A percentile compares a stretch with the other conserved stretches of the same genome.
These are phyloP conservation scores for Paramecium caudatum DNA, from an alignment of 73 alveolate species.

Conservation along the genomic window DNA sequence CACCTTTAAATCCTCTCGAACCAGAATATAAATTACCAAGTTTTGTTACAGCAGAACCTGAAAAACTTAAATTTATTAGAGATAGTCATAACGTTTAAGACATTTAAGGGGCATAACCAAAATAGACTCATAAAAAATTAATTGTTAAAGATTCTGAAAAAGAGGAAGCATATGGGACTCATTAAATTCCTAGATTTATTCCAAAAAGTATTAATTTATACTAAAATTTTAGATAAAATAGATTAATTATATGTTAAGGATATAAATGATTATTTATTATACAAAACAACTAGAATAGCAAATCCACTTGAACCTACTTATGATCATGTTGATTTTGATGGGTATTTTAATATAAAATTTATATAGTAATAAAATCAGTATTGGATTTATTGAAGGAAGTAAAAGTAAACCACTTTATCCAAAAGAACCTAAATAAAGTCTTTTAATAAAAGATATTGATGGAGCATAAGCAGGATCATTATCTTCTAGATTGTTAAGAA, in stretches of 20 bases:
- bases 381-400: slow-evolving; percentile 44
- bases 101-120: slow-evolving; percentile 95
- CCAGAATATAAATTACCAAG: slow-evolving; percentile 93
- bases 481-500: slow-evolving; percentile 10
- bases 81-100: slow-evolving; percentile 91
- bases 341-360: slow-evolving; percentile 28
- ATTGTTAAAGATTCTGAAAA: slow-evolving; percentile 87
- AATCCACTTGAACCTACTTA: slow-evolving; percentile 97
- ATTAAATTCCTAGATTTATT: slow-evolving; percentile 79
- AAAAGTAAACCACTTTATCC: slow-evolving; percentile 28
- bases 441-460: not conserved
- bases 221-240: slow-evolving; percentile 68
- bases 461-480: slow-evolving; percentile 59
- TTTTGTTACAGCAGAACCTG: slow-evolving; percentile 87
- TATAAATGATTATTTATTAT: slow-evolving; percentile 52
- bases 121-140: slow-evolving; percentile 76
- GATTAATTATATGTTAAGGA: slow-evolving; percentile 83
- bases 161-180: slow-evolving; percentile 94
- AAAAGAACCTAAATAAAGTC: not conserved
- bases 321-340: slow-evolving; percentile 80
- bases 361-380: slow-evolving; percentile 21
- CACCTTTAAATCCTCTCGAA: slow-evolving; percentile 88
- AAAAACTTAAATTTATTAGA: slow-evolving; percentile 96
- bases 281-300: slow-evolving; percentile 83
- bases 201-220: slow-evolving; percentile 68